Percentiles rank a stretch among this genome's conserved stretches.
Conservation (phyloP, 306 rosid genomes). For the Medicago lupulina region DNA sequence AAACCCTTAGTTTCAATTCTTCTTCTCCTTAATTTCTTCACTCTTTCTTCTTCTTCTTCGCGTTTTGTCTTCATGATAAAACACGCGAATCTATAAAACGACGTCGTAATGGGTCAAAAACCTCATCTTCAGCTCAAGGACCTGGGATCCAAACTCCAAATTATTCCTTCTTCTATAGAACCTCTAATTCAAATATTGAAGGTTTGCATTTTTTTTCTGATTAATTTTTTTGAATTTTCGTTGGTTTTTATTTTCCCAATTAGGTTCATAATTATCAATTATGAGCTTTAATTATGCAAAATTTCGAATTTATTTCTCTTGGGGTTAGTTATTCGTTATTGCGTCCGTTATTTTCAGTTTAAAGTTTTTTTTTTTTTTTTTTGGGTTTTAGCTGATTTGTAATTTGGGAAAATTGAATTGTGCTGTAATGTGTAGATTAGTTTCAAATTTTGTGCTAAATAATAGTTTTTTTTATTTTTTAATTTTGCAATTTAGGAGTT, state of each 20-base stretch:
- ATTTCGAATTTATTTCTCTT: constrained; percentile 12
- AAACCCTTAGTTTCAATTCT: constrained; percentile 30
- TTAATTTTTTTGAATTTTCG: constrained; percentile 33
- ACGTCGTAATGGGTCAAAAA: constrained; percentile 70
- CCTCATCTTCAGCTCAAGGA: constrained; percentile 83
- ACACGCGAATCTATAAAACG: constrained; percentile 43
- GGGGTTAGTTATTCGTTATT: constrained; percentile 44
- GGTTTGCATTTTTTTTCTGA: constrained; percentile 51
- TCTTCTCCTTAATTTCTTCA: neutral
- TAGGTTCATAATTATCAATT: neutral
- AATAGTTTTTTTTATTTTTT: constrained; percentile 10
- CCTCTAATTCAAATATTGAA: constrained; percentile 68
- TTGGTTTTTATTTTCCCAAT: neutral
- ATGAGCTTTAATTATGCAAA: neutral
- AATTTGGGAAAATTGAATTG: constrained; percentile 24
- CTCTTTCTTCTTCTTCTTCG: constrained; percentile 11
- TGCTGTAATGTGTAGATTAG: constrained; percentile 24
- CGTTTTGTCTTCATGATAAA: constrained; percentile 48
- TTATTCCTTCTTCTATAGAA: constrained; percentile 66
- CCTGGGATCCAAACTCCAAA: constrained; percentile 87
- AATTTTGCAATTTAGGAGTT: constrained; percentile 5
- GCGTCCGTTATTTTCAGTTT: constrained; percentile 45
- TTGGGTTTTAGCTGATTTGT: constrained; percentile 25
- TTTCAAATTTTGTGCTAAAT: constrained; percentile 2
- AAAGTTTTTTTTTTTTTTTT: neutral